phyloP scores from a whole-genome alignment of 768 basidiomycete genomes.

The Phaffia tasmanica region DNA sequence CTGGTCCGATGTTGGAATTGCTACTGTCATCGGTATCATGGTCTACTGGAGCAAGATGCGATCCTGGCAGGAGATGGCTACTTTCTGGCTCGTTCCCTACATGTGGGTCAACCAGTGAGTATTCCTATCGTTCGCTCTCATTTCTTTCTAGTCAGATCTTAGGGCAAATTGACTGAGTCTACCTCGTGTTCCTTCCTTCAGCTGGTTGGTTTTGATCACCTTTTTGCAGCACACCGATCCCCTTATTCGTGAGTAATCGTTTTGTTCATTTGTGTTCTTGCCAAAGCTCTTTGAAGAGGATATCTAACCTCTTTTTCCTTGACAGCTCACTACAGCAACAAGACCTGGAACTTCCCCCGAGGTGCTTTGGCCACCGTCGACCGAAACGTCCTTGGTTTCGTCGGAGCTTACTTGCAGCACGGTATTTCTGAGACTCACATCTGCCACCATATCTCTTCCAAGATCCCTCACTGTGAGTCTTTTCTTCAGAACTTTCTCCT shows the following conservation, averaged over 20 bases:
- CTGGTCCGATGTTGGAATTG: slow-evolving; percentile 71
- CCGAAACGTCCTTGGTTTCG: slow-evolving; percentile 60
- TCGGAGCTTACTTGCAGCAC: slow-evolving; percentile 47
- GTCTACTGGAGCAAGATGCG: slow-evolving; percentile 39
- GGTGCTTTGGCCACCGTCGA: slow-evolving; percentile 89
- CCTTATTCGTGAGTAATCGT: slow-evolving; percentile 46
- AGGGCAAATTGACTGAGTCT: neutral
- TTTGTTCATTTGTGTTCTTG: neutral
- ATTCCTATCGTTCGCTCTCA: slow-evolving; percentile 11
- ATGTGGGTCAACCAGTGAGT: slow-evolving; percentile 49
- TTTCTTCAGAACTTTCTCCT: neutral
- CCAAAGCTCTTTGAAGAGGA: neutral
- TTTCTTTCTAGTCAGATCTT: neutral
- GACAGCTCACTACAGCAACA: slow-evolving; percentile 66
- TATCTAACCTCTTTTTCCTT: neutral
- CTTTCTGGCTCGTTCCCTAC: slow-evolving; percentile 76
- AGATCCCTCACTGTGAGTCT: slow-evolving; percentile 85
- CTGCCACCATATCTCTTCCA: slow-evolving; percentile 63
- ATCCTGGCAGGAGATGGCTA: slow-evolving; percentile 47
- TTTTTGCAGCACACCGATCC: slow-evolving; percentile 99
- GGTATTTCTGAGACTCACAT: slow-evolving; percentile 31
- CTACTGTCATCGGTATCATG: slow-evolving; percentile 31
- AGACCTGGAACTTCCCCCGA: slow-evolving; percentile 76
- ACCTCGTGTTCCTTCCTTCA: slow-evolving; percentile 45
- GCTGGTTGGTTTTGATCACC: slow-evolving; percentile 88